Conservation (phyloP, 805 yeast species). For the Debaryomyces castellii region DNA sequence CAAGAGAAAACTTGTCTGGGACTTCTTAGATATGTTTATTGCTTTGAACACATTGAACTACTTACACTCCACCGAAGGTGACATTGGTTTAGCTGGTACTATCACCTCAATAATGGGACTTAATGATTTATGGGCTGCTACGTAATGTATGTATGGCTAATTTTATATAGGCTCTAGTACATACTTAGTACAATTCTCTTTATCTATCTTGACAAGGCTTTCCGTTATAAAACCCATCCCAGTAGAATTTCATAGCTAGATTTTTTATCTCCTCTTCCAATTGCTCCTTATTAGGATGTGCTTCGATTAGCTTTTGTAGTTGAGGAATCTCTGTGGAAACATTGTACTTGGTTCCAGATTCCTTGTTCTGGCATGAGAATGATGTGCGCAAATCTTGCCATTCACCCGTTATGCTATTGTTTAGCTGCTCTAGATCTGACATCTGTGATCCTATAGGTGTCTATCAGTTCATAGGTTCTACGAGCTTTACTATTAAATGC, state of each 20-base stretch:
- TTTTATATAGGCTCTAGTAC: not conserved
- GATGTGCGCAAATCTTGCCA: not conserved
- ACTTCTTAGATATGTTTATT: constrained; percentile 69
- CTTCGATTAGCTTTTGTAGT: constrained; percentile 15
- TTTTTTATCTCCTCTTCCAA: constrained; percentile 23
- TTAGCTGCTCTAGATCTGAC: not conserved
- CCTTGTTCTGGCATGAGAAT: not conserved
- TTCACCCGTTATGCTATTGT: not conserved
- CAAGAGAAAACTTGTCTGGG: constrained; percentile 70
- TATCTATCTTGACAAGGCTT: constrained; percentile 1
- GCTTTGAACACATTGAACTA: constrained; percentile 67
- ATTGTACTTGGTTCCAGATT: not conserved
- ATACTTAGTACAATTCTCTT: not conserved
- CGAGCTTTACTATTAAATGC: not conserved
- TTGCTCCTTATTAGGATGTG: constrained; percentile 10
- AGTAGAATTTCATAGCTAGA: constrained; percentile 27
- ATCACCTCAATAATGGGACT: constrained; percentile 79
- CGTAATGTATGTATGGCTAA: no score
- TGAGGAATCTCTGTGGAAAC: constrained; percentile 11
- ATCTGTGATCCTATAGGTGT: not conserved
- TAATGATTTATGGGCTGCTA: constrained; percentile 59
- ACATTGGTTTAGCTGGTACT: constrained; percentile 81
- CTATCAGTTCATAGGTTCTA: not conserved
- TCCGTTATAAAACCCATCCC: constrained; percentile 35
- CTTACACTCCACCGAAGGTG: constrained; percentile 69